These are phyloP conservation scores for Dittrichia graveolens DNA, from an alignment of 129 eudicot genomes.

Conservation along the genomic window DNA sequence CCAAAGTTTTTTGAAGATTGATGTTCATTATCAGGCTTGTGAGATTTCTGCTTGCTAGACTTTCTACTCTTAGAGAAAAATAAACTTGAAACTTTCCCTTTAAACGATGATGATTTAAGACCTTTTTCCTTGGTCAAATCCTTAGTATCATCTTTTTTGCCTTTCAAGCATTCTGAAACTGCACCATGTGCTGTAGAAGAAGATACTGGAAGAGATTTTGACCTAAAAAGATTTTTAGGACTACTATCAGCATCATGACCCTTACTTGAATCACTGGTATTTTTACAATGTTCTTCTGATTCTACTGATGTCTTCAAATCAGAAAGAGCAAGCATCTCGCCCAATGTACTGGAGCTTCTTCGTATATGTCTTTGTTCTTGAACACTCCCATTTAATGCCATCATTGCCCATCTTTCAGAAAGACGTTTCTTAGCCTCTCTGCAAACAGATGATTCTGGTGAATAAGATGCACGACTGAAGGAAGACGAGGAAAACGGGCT, in stretches of 20 bases:
- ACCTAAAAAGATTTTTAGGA: slow-evolving; percentile 65
- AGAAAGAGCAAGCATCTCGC: slow-evolving; percentile 99
- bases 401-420: slow-evolving; percentile 98
- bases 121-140: slow-evolving; percentile 50
- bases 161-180: slow-evolving; percentile 34
- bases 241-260: slow-evolving; percentile 40
- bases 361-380: slow-evolving; percentile 65
- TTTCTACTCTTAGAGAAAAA: slow-evolving; percentile 81
- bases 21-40: slow-evolving; percentile 44
- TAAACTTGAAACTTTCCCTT: slow-evolving; percentile 77
- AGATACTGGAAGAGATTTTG: slow-evolving; percentile 86
- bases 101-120: slow-evolving; percentile 52
- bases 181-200: slow-evolving; percentile 43
- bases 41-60: slow-evolving; percentile 52
- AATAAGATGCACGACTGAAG: slow-evolving; percentile 74
- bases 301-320: slow-evolving; percentile 51
- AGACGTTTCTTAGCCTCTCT: slow-evolving; percentile 95
- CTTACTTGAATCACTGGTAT: slow-evolving; percentile 32
- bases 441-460: slow-evolving; percentile 93
- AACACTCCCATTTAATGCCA: slow-evolving; percentile 69
- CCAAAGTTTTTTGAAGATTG: slow-evolving; percentile 37
- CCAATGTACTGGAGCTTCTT: slow-evolving; percentile 91
- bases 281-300: slow-evolving; percentile 37
- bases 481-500: slow-evolving; percentile 77
- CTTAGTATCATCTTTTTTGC: slow-evolving; percentile 47